A percentile compares a stretch with the other conserved stretches of the same genome.
phyloP scores from a whole-genome alignment of 2,329 filamentous ascomycete genomes.

The Pezicula radicicola region DNA sequence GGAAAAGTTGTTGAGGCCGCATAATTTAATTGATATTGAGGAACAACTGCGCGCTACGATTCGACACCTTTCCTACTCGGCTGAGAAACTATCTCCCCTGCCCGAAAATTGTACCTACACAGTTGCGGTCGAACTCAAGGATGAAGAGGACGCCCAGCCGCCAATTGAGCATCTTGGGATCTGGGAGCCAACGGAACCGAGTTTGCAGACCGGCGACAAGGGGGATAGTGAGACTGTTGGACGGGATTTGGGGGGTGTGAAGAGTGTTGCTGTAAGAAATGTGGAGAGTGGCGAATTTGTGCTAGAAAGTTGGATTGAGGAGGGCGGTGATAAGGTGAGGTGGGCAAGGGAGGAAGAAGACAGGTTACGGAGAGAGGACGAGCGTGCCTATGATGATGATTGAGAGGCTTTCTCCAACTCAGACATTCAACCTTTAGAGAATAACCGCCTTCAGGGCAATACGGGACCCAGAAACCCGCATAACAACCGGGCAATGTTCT shows the following conservation, averaged over 20 bases:
- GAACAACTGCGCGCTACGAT: slow-evolving; percentile 71
- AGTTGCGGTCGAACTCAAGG: slow-evolving; percentile 69
- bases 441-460: too few relatives aligned
- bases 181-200: slow-evolving; percentile 55
- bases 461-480: too few relatives aligned
- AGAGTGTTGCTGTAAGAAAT: slow-evolving; percentile 57
- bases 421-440: too few relatives aligned
- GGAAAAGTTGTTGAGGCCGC: slow-evolving; percentile 7
- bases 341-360: not conserved
- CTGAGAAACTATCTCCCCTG: slow-evolving; percentile 52
- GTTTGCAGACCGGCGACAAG: slow-evolving; percentile 30
- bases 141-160: slow-evolving; percentile 45
- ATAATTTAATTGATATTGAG: slow-evolving; percentile 43
- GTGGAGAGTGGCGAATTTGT: slow-evolving; percentile 64
- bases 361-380: not conserved
- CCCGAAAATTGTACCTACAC: slow-evolving; percentile 71
- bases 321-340: slow-evolving; percentile 36
- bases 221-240: slow-evolving; percentile 20
- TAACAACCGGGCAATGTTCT: too few relatives aligned
- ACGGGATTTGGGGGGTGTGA: slow-evolving; percentile 45
- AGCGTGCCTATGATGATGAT: too few relatives aligned
- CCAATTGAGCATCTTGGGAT: slow-evolving; percentile 61
- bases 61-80: slow-evolving; percentile 57
- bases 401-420: too few relatives aligned
- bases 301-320: slow-evolving; percentile 70